Evolutionary conservation across 2,329 filamentous ascomycete genomes (phyloP).

Genomic region (Neoscytalidium dimidiatum): DNA sequence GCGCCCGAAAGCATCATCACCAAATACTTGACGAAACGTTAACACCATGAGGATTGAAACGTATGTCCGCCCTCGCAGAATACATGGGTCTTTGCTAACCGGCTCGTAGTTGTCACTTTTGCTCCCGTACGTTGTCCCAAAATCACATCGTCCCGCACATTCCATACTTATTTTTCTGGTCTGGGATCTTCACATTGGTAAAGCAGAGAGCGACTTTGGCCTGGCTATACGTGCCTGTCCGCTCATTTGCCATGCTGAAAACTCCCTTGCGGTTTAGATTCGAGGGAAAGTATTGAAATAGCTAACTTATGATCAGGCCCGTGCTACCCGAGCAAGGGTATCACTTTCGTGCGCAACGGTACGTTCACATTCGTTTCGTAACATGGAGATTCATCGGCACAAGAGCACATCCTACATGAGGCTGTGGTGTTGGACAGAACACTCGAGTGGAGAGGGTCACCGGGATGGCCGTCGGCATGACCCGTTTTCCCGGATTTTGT

Average conservation of each 20-base stretch:
- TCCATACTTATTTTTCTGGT: neutral
- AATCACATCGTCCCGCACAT: neutral
- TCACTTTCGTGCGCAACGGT: slow-evolving; percentile 68
- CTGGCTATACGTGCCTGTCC: neutral
- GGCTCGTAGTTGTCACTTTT: neutral
- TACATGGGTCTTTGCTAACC: neutral
- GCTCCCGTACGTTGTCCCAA: slow-evolving; percentile 1
- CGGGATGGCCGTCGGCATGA: neutral
- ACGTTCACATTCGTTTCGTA: neutral
- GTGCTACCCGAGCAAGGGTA: slow-evolving; percentile 46
- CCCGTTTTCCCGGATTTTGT: neutral
- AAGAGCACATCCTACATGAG: neutral
- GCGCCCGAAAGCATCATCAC: neutral
- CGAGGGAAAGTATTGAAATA: neutral
- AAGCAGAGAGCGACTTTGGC: neutral
- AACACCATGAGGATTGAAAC: slow-evolving; percentile 39
- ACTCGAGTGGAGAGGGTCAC: neutral
- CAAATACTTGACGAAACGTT: neutral
- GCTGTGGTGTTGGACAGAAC: neutral
- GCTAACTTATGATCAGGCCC: slow-evolving; percentile 43
- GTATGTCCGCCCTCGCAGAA: slow-evolving; percentile 1
- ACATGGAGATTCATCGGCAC: neutral
- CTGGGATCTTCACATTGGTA: neutral
- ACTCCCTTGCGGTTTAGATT: neutral
- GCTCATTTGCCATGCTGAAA: neutral